Evolutionary conservation across 73 alveolate species (phyloP), one percentile per base, ranked within the genome.

Genomic region (Symbiodinium natans): DNA sequence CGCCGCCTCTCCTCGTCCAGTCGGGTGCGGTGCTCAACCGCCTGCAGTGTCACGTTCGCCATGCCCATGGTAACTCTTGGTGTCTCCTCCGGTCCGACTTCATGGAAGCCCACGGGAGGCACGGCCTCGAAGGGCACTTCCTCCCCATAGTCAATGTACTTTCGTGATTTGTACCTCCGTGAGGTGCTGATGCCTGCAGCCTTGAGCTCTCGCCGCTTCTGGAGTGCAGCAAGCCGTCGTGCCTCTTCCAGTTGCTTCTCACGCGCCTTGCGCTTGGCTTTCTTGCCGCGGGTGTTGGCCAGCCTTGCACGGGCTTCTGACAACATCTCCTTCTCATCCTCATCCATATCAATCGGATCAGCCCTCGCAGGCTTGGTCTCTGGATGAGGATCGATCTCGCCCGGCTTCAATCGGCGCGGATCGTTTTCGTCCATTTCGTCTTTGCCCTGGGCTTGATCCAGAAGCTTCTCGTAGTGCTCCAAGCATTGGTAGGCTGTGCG

Each of bases 321-420:
- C 41, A 99, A 99, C 99, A 99, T 99, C 99, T 99, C 99, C 92
- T 99, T 99, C 99, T 99, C 99, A 90, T 99, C 99, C 92, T 99
- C 99, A 94, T 99, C 99, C 99, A 99, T 99, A 92, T 99, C 99
- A 3, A 99, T 99, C 21, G 99, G 99, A 99, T 99, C 99, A 3
- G 99, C 99, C 92, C 99, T 99, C 21, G 99, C 99, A 3, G 99
- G 99, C 93, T 99, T 99, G 31, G 99, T 99, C 96, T 99, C 99
- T 29, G 99, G 99, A 89, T 99, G 99, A 19, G 99, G 99, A 86
- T 99, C 99, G 13, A 99, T 99, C 99, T 99, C 99, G 39, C 99
- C 99, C 11, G 99, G 99, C 41, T 99, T 99, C 86, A 99, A 95
- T 75, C 99, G 98, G 25, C 98, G 92, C 4, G 99, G 99, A 97